Evolutionary conservation across 2,329 filamentous ascomycete genomes (phyloP), one percentile per base, ranked within the genome.

Genomic region (Epichloe hybrida): DNA sequence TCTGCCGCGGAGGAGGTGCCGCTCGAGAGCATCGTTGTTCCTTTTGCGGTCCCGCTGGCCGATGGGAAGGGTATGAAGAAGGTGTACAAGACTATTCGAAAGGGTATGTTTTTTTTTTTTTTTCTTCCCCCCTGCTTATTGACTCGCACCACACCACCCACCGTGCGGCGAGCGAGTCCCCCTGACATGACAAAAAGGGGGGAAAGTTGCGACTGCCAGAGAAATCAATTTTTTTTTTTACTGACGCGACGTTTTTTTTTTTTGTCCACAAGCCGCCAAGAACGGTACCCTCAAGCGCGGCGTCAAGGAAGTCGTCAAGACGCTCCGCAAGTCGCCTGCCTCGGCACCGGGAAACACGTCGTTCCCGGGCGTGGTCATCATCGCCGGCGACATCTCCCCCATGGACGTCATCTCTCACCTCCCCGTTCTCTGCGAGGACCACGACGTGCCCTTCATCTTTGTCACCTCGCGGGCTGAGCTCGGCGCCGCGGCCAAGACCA

Each of bases 391-490:
- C 71, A 97, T 98, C 74, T 95, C 88, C 49, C 49, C 93, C 58
- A 91, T 93, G 83, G 93, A 98, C 70, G 93, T 98, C 67, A 96
- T 98, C 73, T 93, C 88, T 54, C 93, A 98, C 73, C 87, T 98
- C 58, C 93, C 93, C 62, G 87, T 98, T 52, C 84, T 97, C 52
- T 97, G 93, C 78, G 93, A 98, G 74, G 91, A 97, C 72, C 90
- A 96, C 77, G 88, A 87, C 70, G 88, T 96, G 54, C 93, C 93
- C 36, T 98, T 97, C 73, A 81, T 98, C 69, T 98, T 94, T 69
- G 87, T 98, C 61, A 81, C 84, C 54, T 94, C 86, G 63, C 84
- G 93, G 61, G 91, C 89, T 54, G 91, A 97, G 73, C 81, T 98
- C 52, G 93, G 93, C 63, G 87, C 88, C 59, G 91, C 93, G 3